These are phyloP conservation scores for Cyberlindnera maclurae DNA, from an alignment of 805 yeast species.

Conservation along the genomic window DNA sequence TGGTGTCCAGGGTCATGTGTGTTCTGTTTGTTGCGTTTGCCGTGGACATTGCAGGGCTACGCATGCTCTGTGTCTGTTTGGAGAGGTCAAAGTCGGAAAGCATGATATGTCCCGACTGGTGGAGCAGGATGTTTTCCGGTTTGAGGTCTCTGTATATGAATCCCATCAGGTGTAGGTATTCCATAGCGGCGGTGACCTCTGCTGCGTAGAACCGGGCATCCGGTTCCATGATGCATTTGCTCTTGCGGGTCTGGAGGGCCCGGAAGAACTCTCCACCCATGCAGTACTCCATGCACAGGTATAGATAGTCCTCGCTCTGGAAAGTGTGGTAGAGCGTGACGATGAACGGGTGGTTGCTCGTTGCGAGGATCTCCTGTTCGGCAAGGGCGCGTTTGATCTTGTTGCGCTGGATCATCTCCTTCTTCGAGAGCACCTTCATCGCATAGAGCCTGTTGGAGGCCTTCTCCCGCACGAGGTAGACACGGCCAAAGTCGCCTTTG, in stretches of 20 bases:
- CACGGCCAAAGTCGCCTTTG: slow-evolving; percentile 97
- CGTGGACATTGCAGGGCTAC: slow-evolving; percentile 57
- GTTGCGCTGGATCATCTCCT: slow-evolving; percentile 92
- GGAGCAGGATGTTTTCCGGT: slow-evolving; percentile 91
- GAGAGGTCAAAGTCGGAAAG: slow-evolving; percentile 92
- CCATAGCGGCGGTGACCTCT: slow-evolving; percentile 95
- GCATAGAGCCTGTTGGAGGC: slow-evolving; percentile 72
- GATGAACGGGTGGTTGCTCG: slow-evolving; percentile 94
- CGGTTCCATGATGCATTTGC: slow-evolving; percentile 76
- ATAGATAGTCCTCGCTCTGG: slow-evolving; percentile 86
- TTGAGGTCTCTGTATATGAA: slow-evolving; percentile 93
- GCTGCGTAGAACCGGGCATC: slow-evolving; percentile 95
- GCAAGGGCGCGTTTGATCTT: slow-evolving; percentile 92
- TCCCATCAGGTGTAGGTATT: slow-evolving; percentile 93
- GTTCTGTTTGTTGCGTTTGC: slow-evolving; percentile 27
- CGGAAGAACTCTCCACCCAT: slow-evolving; percentile 99
- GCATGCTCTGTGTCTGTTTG: slow-evolving; percentile 74
- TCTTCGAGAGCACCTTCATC: slow-evolving; percentile 83
- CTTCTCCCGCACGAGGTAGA: slow-evolving; percentile 83
- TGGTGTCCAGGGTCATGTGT: slow-evolving; percentile 77
- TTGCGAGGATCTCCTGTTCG: slow-evolving; percentile 93
- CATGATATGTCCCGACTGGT: slow-evolving; percentile 98
- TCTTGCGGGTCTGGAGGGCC: slow-evolving; percentile 85
- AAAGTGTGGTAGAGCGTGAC: slow-evolving; percentile 94
- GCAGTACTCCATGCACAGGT: slow-evolving; percentile 96